These are phyloP conservation scores for Solanum hybrid DNA, from an alignment of 305 asterid genomes.

Conservation along the genomic window DNA sequence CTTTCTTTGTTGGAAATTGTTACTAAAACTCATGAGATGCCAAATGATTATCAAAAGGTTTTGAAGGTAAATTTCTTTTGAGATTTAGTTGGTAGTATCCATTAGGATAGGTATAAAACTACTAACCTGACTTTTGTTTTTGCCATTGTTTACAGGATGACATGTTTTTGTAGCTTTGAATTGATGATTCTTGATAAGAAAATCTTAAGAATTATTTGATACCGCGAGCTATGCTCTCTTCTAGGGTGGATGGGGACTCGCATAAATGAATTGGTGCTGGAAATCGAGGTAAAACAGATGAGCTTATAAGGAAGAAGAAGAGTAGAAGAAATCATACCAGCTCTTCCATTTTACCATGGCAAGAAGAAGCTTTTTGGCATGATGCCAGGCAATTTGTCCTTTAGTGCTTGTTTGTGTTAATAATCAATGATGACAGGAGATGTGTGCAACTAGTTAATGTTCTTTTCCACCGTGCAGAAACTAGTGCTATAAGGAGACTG, in stretches of 20 bases:
- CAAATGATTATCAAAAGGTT: background rate
- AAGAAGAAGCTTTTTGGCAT: background rate
- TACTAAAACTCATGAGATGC: background rate
- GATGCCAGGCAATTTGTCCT: background rate
- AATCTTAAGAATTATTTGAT: background rate
- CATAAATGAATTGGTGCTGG: background rate
- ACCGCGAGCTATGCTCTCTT: background rate
- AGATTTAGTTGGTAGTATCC: background rate
- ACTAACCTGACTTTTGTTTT: background rate
- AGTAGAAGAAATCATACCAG: background rate
- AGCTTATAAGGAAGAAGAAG: background rate
- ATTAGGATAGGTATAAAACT: background rate
- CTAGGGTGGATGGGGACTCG: background rate
- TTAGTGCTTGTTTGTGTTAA: background rate
- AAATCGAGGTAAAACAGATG: background rate
- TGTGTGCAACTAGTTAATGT: background rate
- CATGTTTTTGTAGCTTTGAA: background rate
- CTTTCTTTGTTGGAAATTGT: background rate
- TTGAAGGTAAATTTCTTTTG: background rate
- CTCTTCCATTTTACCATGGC: background rate
- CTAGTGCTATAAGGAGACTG: background rate
- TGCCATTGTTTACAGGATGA: background rate
- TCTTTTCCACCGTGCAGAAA: background rate
- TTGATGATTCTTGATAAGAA: background rate
- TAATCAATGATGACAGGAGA: background rate